Base-by-base conservation (phyloP, 371 early-diverging fungal species). In the Apophysomyces trapeziformis region DNA sequence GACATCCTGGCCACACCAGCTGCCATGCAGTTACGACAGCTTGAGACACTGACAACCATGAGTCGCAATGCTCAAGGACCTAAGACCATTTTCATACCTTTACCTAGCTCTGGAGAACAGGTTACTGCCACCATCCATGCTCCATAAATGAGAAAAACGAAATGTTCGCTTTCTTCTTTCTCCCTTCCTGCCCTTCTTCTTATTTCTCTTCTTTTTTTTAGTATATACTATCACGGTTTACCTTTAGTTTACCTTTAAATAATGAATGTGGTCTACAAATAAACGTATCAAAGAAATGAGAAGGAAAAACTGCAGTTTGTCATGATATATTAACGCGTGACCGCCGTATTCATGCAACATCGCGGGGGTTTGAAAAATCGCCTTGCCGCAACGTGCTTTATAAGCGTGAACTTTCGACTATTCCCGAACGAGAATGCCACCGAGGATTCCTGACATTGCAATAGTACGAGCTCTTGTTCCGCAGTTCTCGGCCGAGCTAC, bases 41-140 rank as follows among this genome's bases (percentile, higher is more conserved):
- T 96, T 21, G 96, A 96, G 41, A 95, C 96, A 14, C 76, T 96
- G 70, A 70, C 82, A 1, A 41, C 78, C 46, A 96, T 95, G 95
- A 82, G 92, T 13, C 89, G 90, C 3, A 81, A 82, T 57, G 70
- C 71, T 50, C 71, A 82, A 18, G 86, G 86, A 7, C 80, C 87
- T 38, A 92, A 92, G 80, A 85, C 89, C 12, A 87, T 92, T 56
- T 92, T 91, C 63, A 88, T 91, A 89, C 90, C 91, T 9, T 57
- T 75, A 39, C 71, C 69, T 38, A 12, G 39, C 12, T 68, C 64
- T 26, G 54, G 39, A 18, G 54, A 50, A 50, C 54, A 50, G 21
- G 9, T 50, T 9, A 18, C 54, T 21, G 54, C 54, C 54, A 21
- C 54, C 9, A 50, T 50, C 21, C 54, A 50, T 9, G n/a, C 54